Percentiles rank a stretch among this genome's conserved stretches.
phyloP scores from a whole-genome alignment of 208 protist genomes.

The Trypanosoma vivax region DNA sequence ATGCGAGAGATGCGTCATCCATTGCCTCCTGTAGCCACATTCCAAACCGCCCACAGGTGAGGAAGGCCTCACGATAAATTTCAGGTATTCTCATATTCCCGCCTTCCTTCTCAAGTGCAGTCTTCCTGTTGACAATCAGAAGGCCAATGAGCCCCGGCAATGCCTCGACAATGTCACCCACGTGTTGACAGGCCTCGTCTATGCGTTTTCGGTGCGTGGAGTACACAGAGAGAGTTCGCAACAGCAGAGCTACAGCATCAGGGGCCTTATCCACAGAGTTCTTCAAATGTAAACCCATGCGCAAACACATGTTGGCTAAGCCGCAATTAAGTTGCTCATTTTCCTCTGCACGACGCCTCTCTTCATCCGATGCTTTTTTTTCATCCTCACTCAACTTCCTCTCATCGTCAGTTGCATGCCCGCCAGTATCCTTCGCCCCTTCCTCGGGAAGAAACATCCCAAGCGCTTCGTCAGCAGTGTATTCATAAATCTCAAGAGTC shows the following conservation, averaged over 20 bases:
- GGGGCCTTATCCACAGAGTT: constrained; percentile 28
- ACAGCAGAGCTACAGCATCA: constrained; percentile 46
- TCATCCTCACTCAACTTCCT: background rate
- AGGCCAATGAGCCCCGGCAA: constrained; percentile 43
- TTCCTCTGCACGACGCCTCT: constrained; percentile 8
- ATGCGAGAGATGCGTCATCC: constrained; percentile 8
- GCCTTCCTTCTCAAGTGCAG: constrained; percentile 9
- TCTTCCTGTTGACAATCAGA: constrained; percentile 13
- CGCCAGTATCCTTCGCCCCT: constrained; percentile 14
- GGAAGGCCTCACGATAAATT: constrained; percentile 40
- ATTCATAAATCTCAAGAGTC: constrained; percentile 64
- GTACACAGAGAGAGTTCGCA: constrained; percentile 55
- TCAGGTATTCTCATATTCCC: constrained; percentile 21
- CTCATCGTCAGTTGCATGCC: background rate
- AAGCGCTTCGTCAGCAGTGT: constrained; percentile 23
- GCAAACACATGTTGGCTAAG: constrained; percentile 63
- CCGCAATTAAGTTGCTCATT: constrained; percentile 38
- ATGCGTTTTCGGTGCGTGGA: constrained; percentile 24
- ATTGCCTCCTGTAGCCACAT: constrained; percentile 37
- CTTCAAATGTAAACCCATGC: constrained; percentile 56
- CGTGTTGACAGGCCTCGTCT: constrained; percentile 10
- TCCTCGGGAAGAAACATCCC: constrained; percentile 21
- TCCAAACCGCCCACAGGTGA: constrained; percentile 59
- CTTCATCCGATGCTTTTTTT: background rate
- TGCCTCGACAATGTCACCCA: constrained; percentile 34